These are phyloP conservation scores for Fagopyrum tataricum DNA, from an alignment of 148 eudicot species.

Conservation along the genomic window DNA sequence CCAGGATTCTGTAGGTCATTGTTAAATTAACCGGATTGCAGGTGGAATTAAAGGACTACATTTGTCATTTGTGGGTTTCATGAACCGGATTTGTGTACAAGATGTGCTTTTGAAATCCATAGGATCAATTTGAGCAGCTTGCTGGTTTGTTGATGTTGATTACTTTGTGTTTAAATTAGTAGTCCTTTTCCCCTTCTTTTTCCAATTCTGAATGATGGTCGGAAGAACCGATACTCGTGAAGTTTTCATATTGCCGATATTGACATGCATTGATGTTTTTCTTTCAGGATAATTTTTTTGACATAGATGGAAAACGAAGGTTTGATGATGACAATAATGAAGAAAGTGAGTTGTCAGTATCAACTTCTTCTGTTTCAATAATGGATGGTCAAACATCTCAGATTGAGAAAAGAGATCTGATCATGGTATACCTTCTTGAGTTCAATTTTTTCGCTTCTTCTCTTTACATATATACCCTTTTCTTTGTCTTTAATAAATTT, in stretches of 20 bases:
- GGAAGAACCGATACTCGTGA: not conserved
- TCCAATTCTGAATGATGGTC: not conserved
- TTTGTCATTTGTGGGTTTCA: not conserved
- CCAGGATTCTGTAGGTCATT: not conserved
- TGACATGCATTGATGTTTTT: slow-evolving; percentile 15
- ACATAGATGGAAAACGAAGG: slow-evolving; percentile 27
- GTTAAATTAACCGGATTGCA: not conserved
- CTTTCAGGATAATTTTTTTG: slow-evolving; percentile 41
- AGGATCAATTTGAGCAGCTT: not conserved
- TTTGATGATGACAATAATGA: slow-evolving; percentile 32
- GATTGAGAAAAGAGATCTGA: slow-evolving; percentile 53
- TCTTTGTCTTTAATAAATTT: not conserved
- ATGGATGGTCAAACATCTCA: slow-evolving; percentile 42
- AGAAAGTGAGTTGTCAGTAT: slow-evolving; percentile 15
- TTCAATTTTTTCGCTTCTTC: not conserved
- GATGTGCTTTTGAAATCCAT: slow-evolving; percentile 4
- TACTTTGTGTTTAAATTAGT: not conserved
- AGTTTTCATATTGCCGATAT: not conserved
- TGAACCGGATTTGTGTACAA: not conserved
- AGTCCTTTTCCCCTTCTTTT: not conserved
- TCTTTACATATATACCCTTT: not conserved
- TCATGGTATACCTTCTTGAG: slow-evolving; percentile 40
- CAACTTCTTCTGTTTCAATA: slow-evolving; percentile 37
- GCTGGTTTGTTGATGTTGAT: not conserved
- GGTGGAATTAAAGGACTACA: slow-evolving; percentile 1